phyloP scores from a whole-genome alignment of 1,139 yeast genomes.

The Saccharomycopsis crataegensis region DNA sequence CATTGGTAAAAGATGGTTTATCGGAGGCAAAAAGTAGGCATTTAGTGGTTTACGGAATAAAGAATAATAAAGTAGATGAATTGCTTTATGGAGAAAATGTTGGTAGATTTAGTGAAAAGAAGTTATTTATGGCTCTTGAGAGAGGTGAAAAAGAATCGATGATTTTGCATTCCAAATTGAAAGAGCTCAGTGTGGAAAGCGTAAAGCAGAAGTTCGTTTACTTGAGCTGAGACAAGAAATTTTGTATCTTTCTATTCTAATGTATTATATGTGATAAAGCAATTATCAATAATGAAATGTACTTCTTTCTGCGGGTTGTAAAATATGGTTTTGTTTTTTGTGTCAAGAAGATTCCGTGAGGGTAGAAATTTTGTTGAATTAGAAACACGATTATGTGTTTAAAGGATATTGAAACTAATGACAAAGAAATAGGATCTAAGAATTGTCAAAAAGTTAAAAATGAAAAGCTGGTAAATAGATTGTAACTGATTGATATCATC shows the following conservation, averaged over 20 bases:
- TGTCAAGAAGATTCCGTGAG: background rate
- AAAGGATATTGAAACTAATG: background rate
- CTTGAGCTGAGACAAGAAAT: background rate
- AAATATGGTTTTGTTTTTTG: background rate
- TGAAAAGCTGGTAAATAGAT: no score
- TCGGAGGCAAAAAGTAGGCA: slow-evolving; percentile 51
- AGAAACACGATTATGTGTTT: background rate
- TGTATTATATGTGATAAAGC: background rate
- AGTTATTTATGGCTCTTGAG: slow-evolving; percentile 44
- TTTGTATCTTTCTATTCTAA: background rate
- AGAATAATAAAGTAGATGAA: slow-evolving; percentile 43
- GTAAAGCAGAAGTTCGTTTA: slow-evolving; percentile 46
- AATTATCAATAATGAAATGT: background rate
- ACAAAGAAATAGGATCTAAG: background rate
- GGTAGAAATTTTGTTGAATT: background rate
- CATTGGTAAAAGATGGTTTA: slow-evolving; percentile 29
- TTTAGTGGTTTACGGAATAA: slow-evolving; percentile 54
- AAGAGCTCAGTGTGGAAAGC: slow-evolving; percentile 42
- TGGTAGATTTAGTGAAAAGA: slow-evolving; percentile 58
- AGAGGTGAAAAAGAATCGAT: slow-evolving; percentile 41
- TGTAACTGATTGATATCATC: no score
- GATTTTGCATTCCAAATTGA: slow-evolving; percentile 36
- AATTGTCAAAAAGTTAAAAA: no score
- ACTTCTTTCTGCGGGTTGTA: background rate
- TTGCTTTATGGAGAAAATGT: slow-evolving; percentile 62